Conservation (phyloP, 164 flowering plant genomes). For the Berberis vulgaris region DNA sequence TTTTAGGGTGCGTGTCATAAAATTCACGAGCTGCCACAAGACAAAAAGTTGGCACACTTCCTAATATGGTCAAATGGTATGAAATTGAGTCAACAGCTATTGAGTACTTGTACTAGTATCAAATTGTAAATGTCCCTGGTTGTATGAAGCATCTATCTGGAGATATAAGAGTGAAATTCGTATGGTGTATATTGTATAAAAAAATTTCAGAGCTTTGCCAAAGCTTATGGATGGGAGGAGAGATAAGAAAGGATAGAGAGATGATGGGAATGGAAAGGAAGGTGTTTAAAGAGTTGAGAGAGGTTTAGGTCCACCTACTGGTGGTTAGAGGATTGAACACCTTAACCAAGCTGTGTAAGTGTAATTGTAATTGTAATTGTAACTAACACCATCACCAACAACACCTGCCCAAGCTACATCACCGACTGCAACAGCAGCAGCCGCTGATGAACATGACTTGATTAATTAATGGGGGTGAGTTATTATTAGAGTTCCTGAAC, state of each 20-base stretch:
- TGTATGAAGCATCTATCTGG: background rate
- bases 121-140: background rate
- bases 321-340: constrained; percentile 61
- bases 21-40: no score
- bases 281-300: constrained; percentile 33
- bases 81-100: no score
- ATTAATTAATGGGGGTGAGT: background rate
- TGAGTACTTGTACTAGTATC: no score
- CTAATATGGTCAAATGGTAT: no score
- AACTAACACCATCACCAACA: constrained; percentile 8
- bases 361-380: no score
- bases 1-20: no score
- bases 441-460: background rate
- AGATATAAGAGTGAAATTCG: background rate
- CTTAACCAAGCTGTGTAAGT: constrained; percentile 28
- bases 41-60: no score
- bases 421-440: constrained; percentile 8
- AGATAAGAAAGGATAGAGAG: background rate
- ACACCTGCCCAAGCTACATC: constrained; percentile 7
- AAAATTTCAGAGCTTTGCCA: background rate
- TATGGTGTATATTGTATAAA: constrained; percentile 1
- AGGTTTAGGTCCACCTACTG: constrained; percentile 89
- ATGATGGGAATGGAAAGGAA: background rate
- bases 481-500: no score
- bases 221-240: constrained; percentile 8